These are phyloP conservation scores for Solanum hybrid DNA, from an alignment of 305 asterid species.

Conservation along the genomic window DNA sequence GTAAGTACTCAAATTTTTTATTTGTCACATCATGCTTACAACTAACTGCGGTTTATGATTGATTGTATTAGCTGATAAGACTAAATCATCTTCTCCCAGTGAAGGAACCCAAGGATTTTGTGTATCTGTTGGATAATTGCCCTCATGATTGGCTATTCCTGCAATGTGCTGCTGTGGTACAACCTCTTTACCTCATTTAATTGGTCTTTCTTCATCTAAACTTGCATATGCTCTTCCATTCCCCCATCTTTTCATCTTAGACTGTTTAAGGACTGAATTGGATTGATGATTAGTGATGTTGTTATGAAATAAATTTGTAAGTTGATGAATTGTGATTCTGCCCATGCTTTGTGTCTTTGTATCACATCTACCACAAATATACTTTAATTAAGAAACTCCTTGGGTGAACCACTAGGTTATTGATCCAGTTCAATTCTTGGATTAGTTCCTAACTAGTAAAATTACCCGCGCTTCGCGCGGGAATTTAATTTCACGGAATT, in stretches of 20 bases:
- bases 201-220: background rate
- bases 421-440: background rate
- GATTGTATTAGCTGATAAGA: background rate
- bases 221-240: background rate
- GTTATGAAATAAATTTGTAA: background rate
- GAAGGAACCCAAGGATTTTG: conserved; percentile 63
- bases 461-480: too few relatives aligned
- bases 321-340: background rate
- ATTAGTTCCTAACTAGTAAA: background rate
- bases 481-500: too few relatives aligned
- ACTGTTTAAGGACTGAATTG: background rate
- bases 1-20: conserved; percentile 25
- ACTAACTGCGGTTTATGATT: background rate
- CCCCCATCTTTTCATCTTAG: background rate
- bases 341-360: background rate
- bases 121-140: conserved; percentile 70
- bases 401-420: background rate
- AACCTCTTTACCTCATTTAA: background rate
- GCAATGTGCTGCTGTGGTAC: conserved; percentile 82
- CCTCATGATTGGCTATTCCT: conserved; percentile 94
- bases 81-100: conserved; percentile 28
- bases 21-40: background rate
- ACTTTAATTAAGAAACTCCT: background rate
- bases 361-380: background rate
- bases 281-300: background rate